phyloP scores from a whole-genome alignment of 2,329 filamentous ascomycete genomes.

The Didymella sp. region DNA sequence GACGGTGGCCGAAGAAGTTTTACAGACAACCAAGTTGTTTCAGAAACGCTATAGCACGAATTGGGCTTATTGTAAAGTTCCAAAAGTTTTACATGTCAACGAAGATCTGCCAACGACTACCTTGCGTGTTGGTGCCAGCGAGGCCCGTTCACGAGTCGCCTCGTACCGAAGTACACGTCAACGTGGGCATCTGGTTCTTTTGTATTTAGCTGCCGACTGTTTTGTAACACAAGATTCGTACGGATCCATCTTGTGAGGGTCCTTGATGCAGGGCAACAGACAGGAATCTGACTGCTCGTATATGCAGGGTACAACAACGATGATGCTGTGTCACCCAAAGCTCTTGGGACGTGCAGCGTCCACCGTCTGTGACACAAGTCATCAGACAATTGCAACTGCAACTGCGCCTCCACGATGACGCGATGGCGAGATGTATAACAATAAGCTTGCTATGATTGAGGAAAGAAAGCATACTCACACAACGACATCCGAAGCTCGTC shows the following conservation, averaged over 20 bases:
- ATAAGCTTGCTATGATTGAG: not conserved
- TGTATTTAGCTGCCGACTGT: not conserved
- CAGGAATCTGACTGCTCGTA: not conserved
- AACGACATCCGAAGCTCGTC: not conserved
- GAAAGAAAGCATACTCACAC: not conserved
- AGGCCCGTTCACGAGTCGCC: not conserved
- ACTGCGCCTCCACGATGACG: not conserved
- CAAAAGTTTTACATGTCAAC: not conserved
- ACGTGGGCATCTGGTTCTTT: not conserved
- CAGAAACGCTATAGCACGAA: not conserved
- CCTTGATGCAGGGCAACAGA: not conserved
- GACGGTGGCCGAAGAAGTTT: not conserved
- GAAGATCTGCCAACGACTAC: not conserved
- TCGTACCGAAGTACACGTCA: not conserved
- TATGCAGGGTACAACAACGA: not conserved
- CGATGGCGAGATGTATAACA: not conserved
- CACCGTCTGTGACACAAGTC: not conserved
- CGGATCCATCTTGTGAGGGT: not conserved
- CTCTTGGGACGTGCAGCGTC: constrained; percentile 1
- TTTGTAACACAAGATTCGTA: not conserved
- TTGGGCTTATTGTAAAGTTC: not conserved
- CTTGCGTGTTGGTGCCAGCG: not conserved
- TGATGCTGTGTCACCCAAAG: constrained; percentile 1
- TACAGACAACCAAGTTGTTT: not conserved
- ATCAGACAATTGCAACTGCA: not conserved